Evolutionary conservation across 2,329 filamentous ascomycete species (phyloP), one percentile per base, ranked within the genome.

Genomic region (Penicillium nordicum): DNA sequence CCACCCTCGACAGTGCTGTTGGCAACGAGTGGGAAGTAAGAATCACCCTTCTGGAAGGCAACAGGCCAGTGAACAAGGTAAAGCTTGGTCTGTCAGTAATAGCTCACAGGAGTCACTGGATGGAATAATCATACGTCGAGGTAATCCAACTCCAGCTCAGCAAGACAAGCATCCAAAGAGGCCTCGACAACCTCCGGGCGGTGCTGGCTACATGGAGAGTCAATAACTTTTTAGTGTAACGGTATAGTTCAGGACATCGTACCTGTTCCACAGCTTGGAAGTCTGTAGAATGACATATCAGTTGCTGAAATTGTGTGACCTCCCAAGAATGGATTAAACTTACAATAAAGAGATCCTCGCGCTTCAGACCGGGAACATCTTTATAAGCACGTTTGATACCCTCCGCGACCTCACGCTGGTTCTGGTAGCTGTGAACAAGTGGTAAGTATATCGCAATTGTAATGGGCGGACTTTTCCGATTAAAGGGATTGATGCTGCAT

Each of bases 241-340:
- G 18, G 9, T 12, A 5, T 16, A 18, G 6, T 16, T 29, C 0
- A 2, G n/a, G 12, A 16, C 4, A 45, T 9, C 29, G 5, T 58
- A 62, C 60, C 36, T 71, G 72, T 84, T 84, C 83, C 82, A 86
- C 12, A 86, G 74, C 74, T 87, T 87, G 60, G 79, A 80, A n/a
- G 83, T 85, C 72, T 74, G 47, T 53, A 29, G 4, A 18, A 37
- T 27, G 0, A 14, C 5, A 36, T 4, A 21, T 45, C 14, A 56
- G 53, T 52, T 21, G 6, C 27, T 41, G 16, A 29, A 34, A 43
- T 4, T 2, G 0, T 14, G 21, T 16, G 16, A 27, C 10, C 14
- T 41, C 12, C 9, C 5, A 8, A 25, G 5, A 9, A 36, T 21
- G 23, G 5, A 11, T 40, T 6, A 29, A 21, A 60, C 70, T 57